Evolutionary conservation across 2,329 filamentous ascomycete species (phyloP).

Genomic region (Nannizziopsis barbatae): DNA sequence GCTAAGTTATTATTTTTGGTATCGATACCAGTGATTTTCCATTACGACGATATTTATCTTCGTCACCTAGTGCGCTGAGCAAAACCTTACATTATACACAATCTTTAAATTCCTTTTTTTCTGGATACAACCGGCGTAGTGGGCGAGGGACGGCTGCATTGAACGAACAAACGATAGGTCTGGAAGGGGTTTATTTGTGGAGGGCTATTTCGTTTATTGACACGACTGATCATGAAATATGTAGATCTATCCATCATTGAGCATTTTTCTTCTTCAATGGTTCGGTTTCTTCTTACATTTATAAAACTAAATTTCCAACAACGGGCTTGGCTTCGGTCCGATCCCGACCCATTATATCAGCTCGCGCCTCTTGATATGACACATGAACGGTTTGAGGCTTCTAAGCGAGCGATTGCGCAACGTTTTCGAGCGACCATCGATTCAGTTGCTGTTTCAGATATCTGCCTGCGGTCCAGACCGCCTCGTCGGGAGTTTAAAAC

Average conservation of each 20-base stretch:
- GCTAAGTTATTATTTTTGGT: too few species aligned
- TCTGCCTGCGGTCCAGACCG: too few species aligned
- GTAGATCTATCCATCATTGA: background rate
- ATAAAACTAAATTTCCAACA: background rate
- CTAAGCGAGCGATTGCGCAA: too few species aligned
- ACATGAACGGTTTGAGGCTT: too few species aligned
- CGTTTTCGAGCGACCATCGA: too few species aligned
- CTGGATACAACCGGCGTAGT: slow-evolving; percentile 1
- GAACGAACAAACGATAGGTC: slow-evolving; percentile 1
- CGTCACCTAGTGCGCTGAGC: background rate
- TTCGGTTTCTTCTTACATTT: background rate
- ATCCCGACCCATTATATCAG: too few species aligned
- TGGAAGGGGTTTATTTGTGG: background rate
- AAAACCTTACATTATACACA: background rate
- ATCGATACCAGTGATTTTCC: too few species aligned
- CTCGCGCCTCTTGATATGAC: too few species aligned
- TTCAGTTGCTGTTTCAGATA: too few species aligned
- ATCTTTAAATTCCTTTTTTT: background rate
- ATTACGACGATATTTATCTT: background rate
- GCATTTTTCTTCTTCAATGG: background rate
- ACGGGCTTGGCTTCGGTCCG: too few species aligned
- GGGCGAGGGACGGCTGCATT: background rate
- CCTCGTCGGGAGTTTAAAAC: too few species aligned
- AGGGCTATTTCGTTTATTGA: background rate
- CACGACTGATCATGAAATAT: background rate